phyloP scores from a whole-genome alignment of 2,329 filamentous ascomycete genomes.

The Bipolaris bicolor region DNA sequence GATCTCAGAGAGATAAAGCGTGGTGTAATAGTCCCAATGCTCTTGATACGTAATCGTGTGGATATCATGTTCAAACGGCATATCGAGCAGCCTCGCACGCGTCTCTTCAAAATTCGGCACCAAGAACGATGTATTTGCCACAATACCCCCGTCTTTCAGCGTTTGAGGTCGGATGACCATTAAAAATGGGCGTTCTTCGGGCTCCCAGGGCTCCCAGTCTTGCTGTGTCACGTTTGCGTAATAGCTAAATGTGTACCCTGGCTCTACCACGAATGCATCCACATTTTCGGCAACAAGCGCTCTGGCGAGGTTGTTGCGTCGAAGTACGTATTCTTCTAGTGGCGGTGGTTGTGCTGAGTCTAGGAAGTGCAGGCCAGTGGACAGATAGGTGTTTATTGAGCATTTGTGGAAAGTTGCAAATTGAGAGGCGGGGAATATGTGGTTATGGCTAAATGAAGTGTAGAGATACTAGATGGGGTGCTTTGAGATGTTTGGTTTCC shows the following conservation, averaged over 20 bases:
- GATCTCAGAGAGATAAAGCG: conserved; percentile 51
- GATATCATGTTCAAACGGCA: conserved; percentile 60
- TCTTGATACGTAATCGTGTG: conserved; percentile 67
- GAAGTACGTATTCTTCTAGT: conserved; percentile 60
- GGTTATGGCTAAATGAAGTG: background rate
- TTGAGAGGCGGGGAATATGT: background rate
- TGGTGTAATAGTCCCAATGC: conserved; percentile 68
- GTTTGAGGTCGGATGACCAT: conserved; percentile 63
- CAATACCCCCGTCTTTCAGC: conserved; percentile 49
- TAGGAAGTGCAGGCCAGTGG: conserved; percentile 59
- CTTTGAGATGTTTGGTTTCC: background rate
- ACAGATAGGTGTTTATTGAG: conserved; percentile 58
- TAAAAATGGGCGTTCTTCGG: conserved; percentile 67
- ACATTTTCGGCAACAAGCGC: conserved; percentile 59
- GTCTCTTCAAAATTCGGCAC: conserved; percentile 67
- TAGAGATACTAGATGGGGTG: background rate
- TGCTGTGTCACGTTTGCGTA: conserved; percentile 67
- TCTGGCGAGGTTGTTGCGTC: conserved; percentile 62
- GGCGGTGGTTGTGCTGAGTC: conserved; percentile 59
- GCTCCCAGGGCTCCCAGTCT: conserved; percentile 70
- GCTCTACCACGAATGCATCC: conserved; percentile 68
- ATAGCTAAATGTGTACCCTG: conserved; percentile 69
- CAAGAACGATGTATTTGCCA: conserved; percentile 64
- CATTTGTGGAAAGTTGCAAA: conserved; percentile 53
- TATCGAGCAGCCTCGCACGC: conserved; percentile 63